A percentile compares a stretch with the other conserved stretches of the same genome.
phyloP scores from a whole-genome alignment of 495 filamentous ascomycete species.

The Jackrogersella minutella region DNA sequence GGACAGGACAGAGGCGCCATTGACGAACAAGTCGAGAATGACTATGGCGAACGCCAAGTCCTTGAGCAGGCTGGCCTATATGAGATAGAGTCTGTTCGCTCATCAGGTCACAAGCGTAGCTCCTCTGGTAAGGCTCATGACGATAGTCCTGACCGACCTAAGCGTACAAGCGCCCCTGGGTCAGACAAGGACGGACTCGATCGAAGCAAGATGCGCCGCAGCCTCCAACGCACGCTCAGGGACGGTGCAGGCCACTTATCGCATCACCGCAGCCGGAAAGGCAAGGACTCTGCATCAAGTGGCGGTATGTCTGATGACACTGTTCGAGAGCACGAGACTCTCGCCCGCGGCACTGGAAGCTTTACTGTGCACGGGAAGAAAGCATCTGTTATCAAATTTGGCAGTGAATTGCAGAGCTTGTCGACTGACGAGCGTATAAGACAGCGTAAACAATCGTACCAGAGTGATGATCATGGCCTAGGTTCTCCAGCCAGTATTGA shows the following conservation, averaged over 20 bases:
- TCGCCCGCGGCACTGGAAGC: conserved; percentile 80
- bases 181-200: conserved; percentile 54
- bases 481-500: conserved; percentile 35
- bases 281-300: conserved; percentile 74
- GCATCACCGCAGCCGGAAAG: conserved; percentile 77
- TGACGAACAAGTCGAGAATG: conserved; percentile 48
- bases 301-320: conserved; percentile 68
- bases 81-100: conserved; percentile 35
- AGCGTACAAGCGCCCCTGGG: conserved; percentile 35
- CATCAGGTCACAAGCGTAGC: conserved; percentile 42
- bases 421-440: conserved; percentile 77
- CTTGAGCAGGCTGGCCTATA: conserved; percentile 61
- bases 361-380: conserved; percentile 99
- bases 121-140: conserved; percentile 43
- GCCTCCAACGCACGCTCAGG: conserved; percentile 91
- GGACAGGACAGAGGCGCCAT: conserved; percentile 41
- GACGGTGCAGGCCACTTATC: conserved; percentile 72
- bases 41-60: conserved; percentile 59
- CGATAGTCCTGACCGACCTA: conserved; percentile 46
- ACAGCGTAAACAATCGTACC: conserved; percentile 49
- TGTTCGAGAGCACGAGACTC: conserved; percentile 66
- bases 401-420: conserved; percentile 84
- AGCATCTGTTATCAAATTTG: conserved; percentile 93
- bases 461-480: conserved; percentile 44
- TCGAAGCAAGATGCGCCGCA: conserved; percentile 76